phyloP scores from a whole-genome alignment of 768 basidiomycete genomes.

The Amanita phalloides region DNA sequence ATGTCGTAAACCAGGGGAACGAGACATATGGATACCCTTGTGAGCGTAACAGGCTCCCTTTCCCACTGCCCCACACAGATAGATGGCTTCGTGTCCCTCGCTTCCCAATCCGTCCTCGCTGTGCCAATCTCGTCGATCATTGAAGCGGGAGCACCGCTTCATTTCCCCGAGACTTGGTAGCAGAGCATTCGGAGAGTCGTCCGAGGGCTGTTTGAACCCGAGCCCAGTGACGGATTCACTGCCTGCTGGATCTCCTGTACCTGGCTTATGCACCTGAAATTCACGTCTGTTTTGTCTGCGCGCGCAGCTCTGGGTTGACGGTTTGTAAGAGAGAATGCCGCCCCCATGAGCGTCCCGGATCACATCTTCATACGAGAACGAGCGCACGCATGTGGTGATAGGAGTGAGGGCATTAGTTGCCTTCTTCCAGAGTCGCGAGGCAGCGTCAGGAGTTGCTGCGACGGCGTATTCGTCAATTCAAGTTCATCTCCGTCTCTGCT shows the following conservation, averaged over 20 bases:
- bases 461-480: no score
- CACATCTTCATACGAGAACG: no score
- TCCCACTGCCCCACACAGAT: constrained; percentile 73
- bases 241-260: constrained; percentile 14
- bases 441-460: no score
- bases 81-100: constrained; percentile 79
- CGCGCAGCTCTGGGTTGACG: no score
- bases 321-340: no score
- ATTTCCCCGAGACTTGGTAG: constrained; percentile 64
- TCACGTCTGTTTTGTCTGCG: no score
- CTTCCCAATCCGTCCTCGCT: constrained; percentile 65
- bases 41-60: constrained; percentile 82
- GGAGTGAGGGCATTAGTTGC: no score
- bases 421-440: no score
- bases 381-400: no score
- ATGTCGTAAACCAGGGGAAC: not conserved
- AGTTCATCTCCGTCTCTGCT: no score
- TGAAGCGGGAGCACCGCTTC: constrained; percentile 51
- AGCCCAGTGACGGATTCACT: constrained; percentile 86
- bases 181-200: constrained; percentile 38
- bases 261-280: constrained; percentile 46
- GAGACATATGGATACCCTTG: constrained; percentile 41
- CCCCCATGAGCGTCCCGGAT: no score
- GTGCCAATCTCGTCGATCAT: constrained; percentile 84
- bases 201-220: constrained; percentile 65